A percentile compares a stretch with the other conserved stretches of the same genome.
Conservation (phyloP, 345 rosid species). For the Chamaenerion angustifolium region DNA sequence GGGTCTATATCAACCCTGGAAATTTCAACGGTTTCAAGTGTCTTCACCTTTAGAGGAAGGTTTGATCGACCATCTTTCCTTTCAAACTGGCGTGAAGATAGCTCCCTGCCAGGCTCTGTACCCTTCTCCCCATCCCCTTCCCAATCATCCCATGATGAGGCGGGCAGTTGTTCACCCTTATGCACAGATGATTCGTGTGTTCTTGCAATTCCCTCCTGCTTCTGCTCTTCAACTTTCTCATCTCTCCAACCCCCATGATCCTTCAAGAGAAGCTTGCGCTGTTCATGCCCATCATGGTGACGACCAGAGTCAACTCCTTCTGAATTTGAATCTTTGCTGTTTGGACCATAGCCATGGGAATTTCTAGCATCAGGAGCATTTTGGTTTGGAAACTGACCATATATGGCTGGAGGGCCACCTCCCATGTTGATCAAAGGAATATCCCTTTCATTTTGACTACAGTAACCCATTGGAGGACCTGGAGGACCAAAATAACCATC, state of each 20-base stretch:
- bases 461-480: constrained; percentile 64
- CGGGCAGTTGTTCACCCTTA: constrained; percentile 25
- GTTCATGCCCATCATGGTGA: constrained; percentile 40
- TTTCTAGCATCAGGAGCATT: constrained; percentile 33
- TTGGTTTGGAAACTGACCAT: constrained; percentile 15
- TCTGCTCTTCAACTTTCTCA: constrained; percentile 37
- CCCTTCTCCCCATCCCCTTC: constrained; percentile 24
- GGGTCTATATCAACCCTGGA: constrained; percentile 22
- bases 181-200: constrained; percentile 20
- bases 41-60: constrained; percentile 18
- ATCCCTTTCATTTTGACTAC: constrained; percentile 58
- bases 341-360: constrained; percentile 44
- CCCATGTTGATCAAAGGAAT: constrained; percentile 60
- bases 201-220: constrained; percentile 28
- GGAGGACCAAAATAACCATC: constrained; percentile 84
- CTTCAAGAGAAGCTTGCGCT: constrained; percentile 65
- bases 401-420: constrained; percentile 32
- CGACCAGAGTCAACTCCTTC: constrained; percentile 46
- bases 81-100: constrained; percentile 16
- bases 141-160: constrained; percentile 30
- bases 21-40: constrained; percentile 15
- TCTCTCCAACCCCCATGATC: constrained; percentile 49
- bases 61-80: constrained; percentile 15
- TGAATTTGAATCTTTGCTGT: constrained; percentile 23
- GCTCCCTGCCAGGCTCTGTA: constrained; percentile 17